phyloP scores from a whole-genome alignment of 176 grass and related monocot species.

The Luzula sylvatica region DNA sequence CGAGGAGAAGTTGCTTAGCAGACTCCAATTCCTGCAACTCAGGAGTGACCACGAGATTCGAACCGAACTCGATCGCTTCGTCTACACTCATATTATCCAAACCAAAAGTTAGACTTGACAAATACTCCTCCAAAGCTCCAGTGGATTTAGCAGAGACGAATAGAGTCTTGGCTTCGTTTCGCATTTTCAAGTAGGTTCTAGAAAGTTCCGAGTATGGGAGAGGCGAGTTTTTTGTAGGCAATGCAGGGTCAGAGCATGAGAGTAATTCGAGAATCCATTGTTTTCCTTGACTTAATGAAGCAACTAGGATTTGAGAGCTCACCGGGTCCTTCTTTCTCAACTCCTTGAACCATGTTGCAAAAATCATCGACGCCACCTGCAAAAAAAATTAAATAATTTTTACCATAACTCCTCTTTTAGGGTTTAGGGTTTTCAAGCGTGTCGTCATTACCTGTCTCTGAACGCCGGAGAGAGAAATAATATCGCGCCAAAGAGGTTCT shows the following conservation, averaged over 20 bases:
- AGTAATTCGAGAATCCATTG: slow-evolving; percentile 72
- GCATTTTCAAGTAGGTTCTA: slow-evolving; percentile 92
- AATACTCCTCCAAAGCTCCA: slow-evolving; percentile 43
- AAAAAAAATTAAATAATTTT: slow-evolving; percentile 8
- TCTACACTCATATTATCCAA: slow-evolving; percentile 50
- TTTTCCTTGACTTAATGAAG: slow-evolving; percentile 59
- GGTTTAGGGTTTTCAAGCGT: not conserved
- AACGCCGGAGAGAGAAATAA: slow-evolving; percentile 79
- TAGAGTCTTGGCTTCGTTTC: slow-evolving; percentile 56
- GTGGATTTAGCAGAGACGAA: slow-evolving; percentile 47
- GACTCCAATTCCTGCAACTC: slow-evolving; percentile 78
- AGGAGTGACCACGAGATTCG: slow-evolving; percentile 47
- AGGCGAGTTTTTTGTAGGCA: slow-evolving; percentile 78
- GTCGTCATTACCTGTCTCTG: slow-evolving; percentile 74
- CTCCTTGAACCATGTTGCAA: slow-evolving; percentile 88
- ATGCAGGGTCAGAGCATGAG: slow-evolving; percentile 71
- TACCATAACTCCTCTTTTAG: not conserved
- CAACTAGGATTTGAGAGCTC: slow-evolving; percentile 31
- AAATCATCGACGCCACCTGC: slow-evolving; percentile 56
- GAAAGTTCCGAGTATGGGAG: slow-evolving; percentile 82
- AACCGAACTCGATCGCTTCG: slow-evolving; percentile 68
- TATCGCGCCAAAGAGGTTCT: slow-evolving; percentile 44
- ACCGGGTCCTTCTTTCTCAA: slow-evolving; percentile 48
- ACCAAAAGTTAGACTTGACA: slow-evolving; percentile 40
- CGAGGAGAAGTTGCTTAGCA: slow-evolving; percentile 65